phyloP scores from a whole-genome alignment of 164 flowering plant species.

The Berberis thunbergii region DNA sequence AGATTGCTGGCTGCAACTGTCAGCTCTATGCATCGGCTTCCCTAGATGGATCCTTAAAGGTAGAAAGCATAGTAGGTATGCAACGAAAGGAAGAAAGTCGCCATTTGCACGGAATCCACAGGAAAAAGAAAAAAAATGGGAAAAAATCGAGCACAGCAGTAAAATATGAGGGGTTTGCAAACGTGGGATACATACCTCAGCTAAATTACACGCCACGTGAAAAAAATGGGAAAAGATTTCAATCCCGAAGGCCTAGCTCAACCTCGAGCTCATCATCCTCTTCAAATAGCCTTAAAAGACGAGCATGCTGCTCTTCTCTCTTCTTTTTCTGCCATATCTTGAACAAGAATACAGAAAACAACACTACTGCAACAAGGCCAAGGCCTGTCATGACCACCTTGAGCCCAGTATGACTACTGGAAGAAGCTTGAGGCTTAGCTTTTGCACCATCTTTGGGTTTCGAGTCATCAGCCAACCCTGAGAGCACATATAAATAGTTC shows the following conservation, averaged over 20 bases:
- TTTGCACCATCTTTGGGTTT: conserved; percentile 29
- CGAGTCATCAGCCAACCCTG: conserved; percentile 47
- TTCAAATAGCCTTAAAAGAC: conserved; percentile 78
- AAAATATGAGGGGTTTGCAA: no score
- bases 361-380: conserved; percentile 30
- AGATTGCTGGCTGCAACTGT: no score
- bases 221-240: conserved; percentile 15
- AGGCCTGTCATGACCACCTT: conserved; percentile 34
- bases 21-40: no score
- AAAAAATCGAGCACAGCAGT: no score
- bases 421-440: conserved; percentile 16
- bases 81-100: no score
- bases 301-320: conserved; percentile 84
- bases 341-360: conserved; percentile 45
- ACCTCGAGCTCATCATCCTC: conserved; percentile 92
- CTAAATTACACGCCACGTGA: conserved; percentile 5
- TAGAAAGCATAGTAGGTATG: no score
- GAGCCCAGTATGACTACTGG: conserved; percentile 29
- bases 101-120: no score
- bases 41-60: no score
- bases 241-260: conserved; percentile 83
- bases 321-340: conserved; percentile 81
- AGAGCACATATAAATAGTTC: conserved; percentile 1
- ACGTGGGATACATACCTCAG: conserved; percentile 18
- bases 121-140: no score